Base-by-base conservation (phyloP, 1,284 basidiomycete species). In the Takashimella koratensis region DNA sequence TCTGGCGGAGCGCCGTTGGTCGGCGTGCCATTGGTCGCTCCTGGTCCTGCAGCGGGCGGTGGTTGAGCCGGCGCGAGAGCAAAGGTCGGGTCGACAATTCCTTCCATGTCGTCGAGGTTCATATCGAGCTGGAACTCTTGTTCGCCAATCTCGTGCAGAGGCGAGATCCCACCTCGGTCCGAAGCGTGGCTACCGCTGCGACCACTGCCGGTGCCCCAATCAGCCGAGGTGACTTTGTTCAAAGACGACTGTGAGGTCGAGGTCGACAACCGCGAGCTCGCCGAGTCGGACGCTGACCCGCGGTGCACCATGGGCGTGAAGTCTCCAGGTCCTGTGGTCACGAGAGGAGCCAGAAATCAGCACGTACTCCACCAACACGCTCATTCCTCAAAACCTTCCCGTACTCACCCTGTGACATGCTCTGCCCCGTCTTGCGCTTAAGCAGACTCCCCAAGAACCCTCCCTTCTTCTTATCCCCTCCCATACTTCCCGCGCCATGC, bases 41-140 rank as follows among this genome's bases (percentile, higher is more conserved):
- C 16, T 16, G 8, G 30, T 8, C 30, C 30, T 16, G 16, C 8
- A 36, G 30, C 30, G 16, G 30, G 30, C 10, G 30, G 30, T 8
- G 30, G 30, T 36, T 36, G 30, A 36, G 30, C 51, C 13, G 60
- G 57, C 24, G 58, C 52, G 57, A 61, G 61, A 22, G 71, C 75
- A 20, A 65, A 72, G 12, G 61, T 77, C 19, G 77, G 73, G 71
- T 90, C 80, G 60, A 95, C 79, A 68, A 95, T 90, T 25, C 88
- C 91, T 46, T 88, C 87, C 81, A 96, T 90, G 54, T 84, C 79
- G 26, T 86, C 82, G 42, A 94, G 78, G 61, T 94, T 84, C 47
- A 84, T 86, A 74, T 94, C 89, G 39, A 92, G 80, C 20, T 78
- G 79, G 62, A 83, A 78, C 19, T 68, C 65, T 12, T 58, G 63